Base-by-base conservation (phyloP, 768 basidiomycete species). In the Austroboletus eburneus region DNA sequence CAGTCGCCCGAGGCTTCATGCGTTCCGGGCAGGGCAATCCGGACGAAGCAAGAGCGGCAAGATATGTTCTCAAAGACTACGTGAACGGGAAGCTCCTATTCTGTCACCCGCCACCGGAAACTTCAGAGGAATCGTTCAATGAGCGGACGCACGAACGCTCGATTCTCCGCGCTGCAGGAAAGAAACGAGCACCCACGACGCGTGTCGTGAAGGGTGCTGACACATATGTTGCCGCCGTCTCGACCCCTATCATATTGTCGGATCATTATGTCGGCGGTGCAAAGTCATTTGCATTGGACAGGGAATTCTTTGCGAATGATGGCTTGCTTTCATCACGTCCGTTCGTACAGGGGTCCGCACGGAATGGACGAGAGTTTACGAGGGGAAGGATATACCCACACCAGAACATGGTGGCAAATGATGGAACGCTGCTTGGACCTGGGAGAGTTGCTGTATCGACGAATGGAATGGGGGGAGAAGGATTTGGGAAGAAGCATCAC, bases 11-110 rank as follows among this genome's bases (percentile, higher is more conserved):
- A 56, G 96, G 96, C 27, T 96, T 87, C 67, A 88, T 84, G 60
- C 82, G 95, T 32, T 82, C 93, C 1, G 91, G 95, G 1, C 91
- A 94, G 70, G 96, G 96, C 35, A 96, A 94, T 67, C 94, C 95
- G 9, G 96, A 99, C 61, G 93, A 97, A 62, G 91, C 96, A 24
- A 85, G 92, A 42, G 81, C 96, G 0, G 91, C 95, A 14, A 82
- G 96, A 48, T 86, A 87, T 61, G 74, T 99, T 46, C 76, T 99
- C 40, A 99, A 99, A 66, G 96, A 99, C 69, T 99, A 94, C 60
- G 93, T 98, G 50, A 93, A 87, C 56, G 96, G 89, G 21, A 92
- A 91, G 57, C 75, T 99, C 1, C 75, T 98, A 9, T 97, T 79
- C 65, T 92, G 90, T 54, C 87, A 95, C 54, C 81, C 91, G 14